Conservation (phyloP, 2,329 filamentous ascomycete genomes). For the Elsinoe arachidis region DNA sequence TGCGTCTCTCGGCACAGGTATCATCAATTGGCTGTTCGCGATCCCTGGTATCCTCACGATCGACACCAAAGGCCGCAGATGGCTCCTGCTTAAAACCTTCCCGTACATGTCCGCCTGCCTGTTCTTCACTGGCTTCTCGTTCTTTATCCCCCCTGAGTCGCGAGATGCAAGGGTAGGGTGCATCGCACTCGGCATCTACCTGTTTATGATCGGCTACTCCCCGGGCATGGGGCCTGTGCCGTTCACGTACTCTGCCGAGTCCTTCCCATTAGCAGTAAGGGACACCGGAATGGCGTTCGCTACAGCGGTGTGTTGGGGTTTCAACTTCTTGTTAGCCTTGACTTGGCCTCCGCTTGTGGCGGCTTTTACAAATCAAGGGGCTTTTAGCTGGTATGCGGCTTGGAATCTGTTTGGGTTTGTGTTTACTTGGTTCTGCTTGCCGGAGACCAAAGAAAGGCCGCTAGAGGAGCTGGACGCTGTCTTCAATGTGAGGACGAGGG, state of each 20-base stretch:
- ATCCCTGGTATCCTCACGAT: slow-evolving; percentile 36
- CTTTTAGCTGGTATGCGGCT: slow-evolving; percentile 49
- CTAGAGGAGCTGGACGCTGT: slow-evolving; percentile 36
- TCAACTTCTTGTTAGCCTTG: slow-evolving; percentile 36
- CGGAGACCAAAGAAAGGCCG: slow-evolving; percentile 38
- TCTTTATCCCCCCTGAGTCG: slow-evolving; percentile 9
- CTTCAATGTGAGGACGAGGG: slow-evolving; percentile 12
- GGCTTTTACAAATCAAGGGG: slow-evolving; percentile 41
- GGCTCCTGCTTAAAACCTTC: slow-evolving; percentile 36
- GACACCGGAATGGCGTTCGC: slow-evolving; percentile 36
- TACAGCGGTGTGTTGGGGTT: slow-evolving; percentile 45
- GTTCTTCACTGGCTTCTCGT: slow-evolving; percentile 31
- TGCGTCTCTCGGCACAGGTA: slow-evolving; percentile 25
- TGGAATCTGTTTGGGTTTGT: slow-evolving; percentile 48
- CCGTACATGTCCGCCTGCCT: slow-evolving; percentile 39
- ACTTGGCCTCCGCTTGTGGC: slow-evolving; percentile 40
- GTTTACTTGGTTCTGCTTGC: slow-evolving; percentile 32
- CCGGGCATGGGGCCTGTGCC: slow-evolving; percentile 36
- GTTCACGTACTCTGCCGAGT: slow-evolving; percentile 38
- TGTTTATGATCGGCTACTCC: slow-evolving; percentile 45
- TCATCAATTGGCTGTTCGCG: slow-evolving; percentile 21
- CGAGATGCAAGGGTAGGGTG: slow-evolving; percentile 26
- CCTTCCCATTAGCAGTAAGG: slow-evolving; percentile 39
- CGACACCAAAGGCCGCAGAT: slow-evolving; percentile 37
- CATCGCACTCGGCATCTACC: slow-evolving; percentile 31